Evolutionary conservation across 495 filamentous ascomycete species (phyloP).

Genomic region (Astrothelium subdiscretum): DNA sequence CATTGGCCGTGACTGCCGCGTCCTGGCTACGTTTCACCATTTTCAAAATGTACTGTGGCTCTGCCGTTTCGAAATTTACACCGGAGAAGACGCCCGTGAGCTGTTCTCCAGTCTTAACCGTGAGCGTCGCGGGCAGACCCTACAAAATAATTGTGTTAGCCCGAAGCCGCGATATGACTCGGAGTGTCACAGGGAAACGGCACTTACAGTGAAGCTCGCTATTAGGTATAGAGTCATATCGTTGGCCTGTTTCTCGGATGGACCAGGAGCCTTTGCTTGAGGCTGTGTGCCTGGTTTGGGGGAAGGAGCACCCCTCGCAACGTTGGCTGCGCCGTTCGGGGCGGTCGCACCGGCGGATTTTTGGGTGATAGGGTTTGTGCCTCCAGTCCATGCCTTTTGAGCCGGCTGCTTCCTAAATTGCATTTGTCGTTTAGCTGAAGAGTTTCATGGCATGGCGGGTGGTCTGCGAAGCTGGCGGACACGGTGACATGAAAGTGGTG

Average conservation of each 20-base stretch:
- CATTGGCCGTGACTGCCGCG: conserved; percentile 43
- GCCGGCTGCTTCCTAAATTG: conserved; percentile 17
- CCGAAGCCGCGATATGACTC: too few species aligned
- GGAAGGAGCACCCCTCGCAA: conserved; percentile 13
- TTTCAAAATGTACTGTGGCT: conserved; percentile 60
- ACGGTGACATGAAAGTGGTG: conserved; percentile 2
- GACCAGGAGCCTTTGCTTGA: conserved; percentile 40
- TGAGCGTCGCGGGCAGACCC: conserved; percentile 58
- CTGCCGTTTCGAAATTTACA: conserved; percentile 40
- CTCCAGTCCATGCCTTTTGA: conserved; percentile 47
- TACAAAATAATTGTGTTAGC: too few species aligned
- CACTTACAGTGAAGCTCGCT: conserved; percentile 51
- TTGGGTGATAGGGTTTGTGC: conserved; percentile 56
- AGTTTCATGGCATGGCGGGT: not conserved
- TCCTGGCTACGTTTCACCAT: conserved; percentile 62
- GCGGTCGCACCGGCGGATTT: conserved; percentile 36
- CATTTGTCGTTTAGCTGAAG: not conserved
- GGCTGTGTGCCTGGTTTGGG: conserved; percentile 20
- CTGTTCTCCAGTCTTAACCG: conserved; percentile 56
- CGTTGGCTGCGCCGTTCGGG: conserved; percentile 43
- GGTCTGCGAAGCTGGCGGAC: not conserved
- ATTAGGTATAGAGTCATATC: conserved; percentile 54
- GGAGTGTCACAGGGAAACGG: conserved; percentile 1
- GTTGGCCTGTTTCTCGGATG: conserved; percentile 51
- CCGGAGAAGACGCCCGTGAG: conserved; percentile 62